These are phyloP conservation scores for Blakeslea trispora DNA, from an alignment of 371 early-diverging fungal genomes.

Conservation along the genomic window DNA sequence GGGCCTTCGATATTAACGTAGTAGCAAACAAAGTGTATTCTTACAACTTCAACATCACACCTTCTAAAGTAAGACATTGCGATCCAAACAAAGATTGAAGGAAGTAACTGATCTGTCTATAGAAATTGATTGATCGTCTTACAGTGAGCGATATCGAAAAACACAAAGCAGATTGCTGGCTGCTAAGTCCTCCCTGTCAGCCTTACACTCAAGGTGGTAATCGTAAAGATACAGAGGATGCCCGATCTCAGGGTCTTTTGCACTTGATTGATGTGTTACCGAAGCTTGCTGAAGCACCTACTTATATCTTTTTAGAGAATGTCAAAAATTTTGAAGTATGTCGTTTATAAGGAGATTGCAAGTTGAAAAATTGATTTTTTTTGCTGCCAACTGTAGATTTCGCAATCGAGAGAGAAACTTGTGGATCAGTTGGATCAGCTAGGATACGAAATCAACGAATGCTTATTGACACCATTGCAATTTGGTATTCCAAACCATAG, in stretches of 20 bases:
- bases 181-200: slow-evolving; percentile 88
- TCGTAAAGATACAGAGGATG: slow-evolving; percentile 63
- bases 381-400: slow-evolving; percentile 36
- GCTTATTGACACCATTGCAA: slow-evolving; percentile 63
- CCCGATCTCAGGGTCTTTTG: slow-evolving; percentile 66
- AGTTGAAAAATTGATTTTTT: slow-evolving; percentile 8
- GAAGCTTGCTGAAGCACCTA: slow-evolving; percentile 49
- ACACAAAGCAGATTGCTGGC: slow-evolving; percentile 72
- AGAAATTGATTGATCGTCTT: slow-evolving; percentile 68
- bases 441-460: slow-evolving; percentile 69
- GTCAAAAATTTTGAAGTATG: slow-evolving; percentile 76
- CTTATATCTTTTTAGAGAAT: slow-evolving; percentile 70
- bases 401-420: slow-evolving; percentile 59
- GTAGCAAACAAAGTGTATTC: slow-evolving; percentile 72
- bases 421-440: slow-evolving; percentile 57
- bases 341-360: background rate
- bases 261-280: slow-evolving; percentile 63
- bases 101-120: background rate
- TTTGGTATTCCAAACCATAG: slow-evolving; percentile 75
- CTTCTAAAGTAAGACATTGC: slow-evolving; percentile 48
- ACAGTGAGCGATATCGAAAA: slow-evolving; percentile 60
- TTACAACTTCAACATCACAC: slow-evolving; percentile 60
- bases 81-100: background rate
- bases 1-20: slow-evolving; percentile 72
- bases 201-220: slow-evolving; percentile 77